Evolutionary conservation across 2,329 filamentous ascomycete species (phyloP), one percentile per base, ranked within the genome.

Genomic region (Drechslera avenae): DNA sequence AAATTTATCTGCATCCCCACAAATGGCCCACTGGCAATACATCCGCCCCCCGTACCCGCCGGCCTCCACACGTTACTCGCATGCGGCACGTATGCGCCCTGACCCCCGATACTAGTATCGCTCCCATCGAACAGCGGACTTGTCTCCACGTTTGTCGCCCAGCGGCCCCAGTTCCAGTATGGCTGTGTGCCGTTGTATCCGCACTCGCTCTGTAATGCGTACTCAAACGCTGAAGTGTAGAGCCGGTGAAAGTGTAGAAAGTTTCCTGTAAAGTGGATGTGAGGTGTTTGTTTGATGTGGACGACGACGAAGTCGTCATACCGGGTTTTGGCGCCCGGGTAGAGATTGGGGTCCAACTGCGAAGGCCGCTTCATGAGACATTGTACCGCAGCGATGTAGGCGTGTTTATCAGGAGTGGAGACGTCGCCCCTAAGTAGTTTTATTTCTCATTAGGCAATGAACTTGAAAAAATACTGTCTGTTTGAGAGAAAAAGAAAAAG

Each of bases 51-150:
- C 0, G 76, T 72, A 16, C 81, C 83, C 0, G 77, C 76, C 0
- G 78, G 81, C 21, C 53, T 61, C 32, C 57, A 9, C 2, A 62
- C 63, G 39, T 61, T 69, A 43, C 62, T 67, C 31, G 50, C 48
- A 26, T 69, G 64, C 8, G 60, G 49, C 9, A 66, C 61, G 35
- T 69, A 68, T 26, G 57, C 68, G 30, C 81, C 81, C 52, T 83
- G 79, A 16, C 81, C 79, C 32, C 77, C 60, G 49, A 74, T 70
- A 33, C 76, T 74, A 47, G 78, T 81, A 19, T 78, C 78, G 58
- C 77, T 79, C 41, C 83, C 83, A 57, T 83, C 81, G 56, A 86
- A 85, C 44, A 86, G 66, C 13, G 81, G 79, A 1, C 81, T 82
- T 37, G 77, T 76, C 59, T 68, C 60, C 1, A 69, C 68, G 49